Conservation (phyloP, 2,329 filamentous ascomycete species). For the Zymoseptoria brevis region DNA sequence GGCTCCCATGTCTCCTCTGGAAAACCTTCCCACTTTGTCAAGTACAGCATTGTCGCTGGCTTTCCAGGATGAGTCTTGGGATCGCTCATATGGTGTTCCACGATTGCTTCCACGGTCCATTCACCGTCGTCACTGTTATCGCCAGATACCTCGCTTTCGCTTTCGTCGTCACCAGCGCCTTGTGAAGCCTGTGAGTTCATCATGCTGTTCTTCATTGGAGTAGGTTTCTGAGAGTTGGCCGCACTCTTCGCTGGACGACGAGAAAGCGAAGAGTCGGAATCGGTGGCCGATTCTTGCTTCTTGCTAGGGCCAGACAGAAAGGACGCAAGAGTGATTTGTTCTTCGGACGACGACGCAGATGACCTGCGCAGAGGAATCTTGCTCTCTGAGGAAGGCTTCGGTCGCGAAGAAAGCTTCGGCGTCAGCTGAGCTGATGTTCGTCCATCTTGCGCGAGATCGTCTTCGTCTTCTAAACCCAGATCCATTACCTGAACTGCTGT, state of each 20-base stretch:
- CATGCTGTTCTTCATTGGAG: conserved; percentile 13
- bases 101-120: conserved; percentile 25
- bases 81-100: conserved; percentile 25
- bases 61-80: conserved; percentile 24
- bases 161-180: conserved; percentile 2
- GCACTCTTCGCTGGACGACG: background rate
- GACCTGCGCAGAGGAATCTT: background rate
- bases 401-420: background rate
- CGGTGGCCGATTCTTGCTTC: background rate
- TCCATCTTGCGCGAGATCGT: background rate
- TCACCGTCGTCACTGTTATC: conserved; percentile 16
- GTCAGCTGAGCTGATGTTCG: background rate
- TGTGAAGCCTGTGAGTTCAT: conserved; percentile 13
- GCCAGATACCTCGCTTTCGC: conserved; percentile 3
- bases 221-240: background rate
- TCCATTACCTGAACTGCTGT: background rate
- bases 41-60: conserved; percentile 25
- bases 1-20: conserved; percentile 29
- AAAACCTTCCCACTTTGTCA: conserved; percentile 29
- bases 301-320: conserved; percentile 4
- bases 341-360: conserved; percentile 5
- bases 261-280: background rate
- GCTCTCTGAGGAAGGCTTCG: background rate
- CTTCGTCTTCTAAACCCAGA: background rate
- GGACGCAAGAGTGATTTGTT: conserved; percentile 12